Percentiles rank a stretch among this genome's conserved stretches.
These are phyloP conservation scores for Talaromyces sp. DNA, from an alignment of 2,329 filamentous ascomycete species.

Conservation along the genomic window DNA sequence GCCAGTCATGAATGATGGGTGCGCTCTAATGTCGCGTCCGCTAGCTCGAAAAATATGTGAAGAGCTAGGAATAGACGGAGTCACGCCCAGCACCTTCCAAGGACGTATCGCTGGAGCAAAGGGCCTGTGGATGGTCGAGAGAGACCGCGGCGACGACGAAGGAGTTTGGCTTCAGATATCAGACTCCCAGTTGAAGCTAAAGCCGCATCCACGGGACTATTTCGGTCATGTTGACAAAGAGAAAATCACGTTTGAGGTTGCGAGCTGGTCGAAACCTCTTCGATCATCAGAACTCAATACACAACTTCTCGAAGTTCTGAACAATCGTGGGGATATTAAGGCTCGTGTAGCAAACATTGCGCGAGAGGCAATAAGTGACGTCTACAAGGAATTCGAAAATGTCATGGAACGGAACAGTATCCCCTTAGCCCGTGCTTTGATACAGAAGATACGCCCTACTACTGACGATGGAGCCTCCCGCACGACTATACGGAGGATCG, in stretches of 20 bases:
- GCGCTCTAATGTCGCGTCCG: constrained; percentile 51
- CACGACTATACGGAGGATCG: constrained; percentile 28
- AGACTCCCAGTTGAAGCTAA: constrained; percentile 57
- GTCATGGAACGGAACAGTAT: constrained; percentile 35
- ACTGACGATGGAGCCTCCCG: constrained; percentile 26
- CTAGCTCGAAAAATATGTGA: constrained; percentile 49
- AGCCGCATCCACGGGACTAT: constrained; percentile 38
- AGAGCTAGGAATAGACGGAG: constrained; percentile 36
- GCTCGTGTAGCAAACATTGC: constrained; percentile 44
- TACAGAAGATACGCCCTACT: constrained; percentile 32
- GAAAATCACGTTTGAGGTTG: constrained; percentile 56
- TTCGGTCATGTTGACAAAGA: constrained; percentile 32
- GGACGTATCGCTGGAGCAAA: constrained; percentile 58
- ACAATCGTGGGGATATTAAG: constrained; percentile 48
- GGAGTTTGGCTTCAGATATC: constrained; percentile 55
- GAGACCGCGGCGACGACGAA: constrained; percentile 26
- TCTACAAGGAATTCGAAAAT: constrained; percentile 35
- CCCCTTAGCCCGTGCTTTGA: constrained; percentile 35
- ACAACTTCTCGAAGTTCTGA: constrained; percentile 54
- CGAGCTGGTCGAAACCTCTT: constrained; percentile 46
- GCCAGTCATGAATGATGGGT: constrained; percentile 51
- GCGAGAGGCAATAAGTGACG: constrained; percentile 32
- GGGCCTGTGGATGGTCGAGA: constrained; percentile 58
- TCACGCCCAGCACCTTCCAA: constrained; percentile 53
- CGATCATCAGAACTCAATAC: constrained; percentile 49